These are phyloP conservation scores for Syzygium grande DNA, from an alignment of 345 rosid species.

Conservation along the genomic window DNA sequence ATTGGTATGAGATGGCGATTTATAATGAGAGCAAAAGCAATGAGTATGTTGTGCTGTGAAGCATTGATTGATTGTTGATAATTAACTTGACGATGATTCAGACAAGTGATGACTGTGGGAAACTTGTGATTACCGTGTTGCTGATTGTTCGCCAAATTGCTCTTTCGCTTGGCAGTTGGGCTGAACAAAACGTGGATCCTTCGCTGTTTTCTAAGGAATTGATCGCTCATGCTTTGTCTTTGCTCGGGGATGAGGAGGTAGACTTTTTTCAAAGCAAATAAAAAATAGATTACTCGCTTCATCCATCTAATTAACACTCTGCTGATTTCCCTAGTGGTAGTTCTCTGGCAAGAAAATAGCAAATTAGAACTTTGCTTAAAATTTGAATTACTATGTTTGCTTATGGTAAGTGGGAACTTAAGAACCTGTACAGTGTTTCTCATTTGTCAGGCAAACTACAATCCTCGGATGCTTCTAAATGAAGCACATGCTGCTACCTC, in stretches of 20 bases:
- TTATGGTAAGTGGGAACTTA: not conserved
- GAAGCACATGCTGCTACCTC: slow-evolving; percentile 78
- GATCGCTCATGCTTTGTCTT: slow-evolving; percentile 52
- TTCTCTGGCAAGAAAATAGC: not conserved
- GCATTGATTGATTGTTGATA: not conserved
- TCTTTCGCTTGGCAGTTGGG: slow-evolving; percentile 52
- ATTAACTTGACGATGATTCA: not conserved
- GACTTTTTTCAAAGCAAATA: not conserved
- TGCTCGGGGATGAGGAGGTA: slow-evolving; percentile 59
- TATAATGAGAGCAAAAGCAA: not conserved
- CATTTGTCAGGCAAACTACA: slow-evolving; percentile 47
- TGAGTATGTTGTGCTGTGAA: not conserved
- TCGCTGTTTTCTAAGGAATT: slow-evolving; percentile 68
- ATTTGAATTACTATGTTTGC: not conserved
- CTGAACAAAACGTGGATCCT: slow-evolving; percentile 85
- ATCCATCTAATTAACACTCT: not conserved
- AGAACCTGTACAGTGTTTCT: not conserved
- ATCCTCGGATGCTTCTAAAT: slow-evolving; percentile 68
- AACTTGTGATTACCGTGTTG: not conserved
- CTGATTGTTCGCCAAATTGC: not conserved
- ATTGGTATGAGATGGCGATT: not conserved
- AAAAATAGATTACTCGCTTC: not conserved
- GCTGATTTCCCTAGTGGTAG: not conserved
- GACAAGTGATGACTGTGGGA: not conserved
- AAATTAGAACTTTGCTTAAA: not conserved